Evolutionary conservation across 441 rosid genomes (phyloP).

Genomic region (Arabidopsis hybrid): DNA sequence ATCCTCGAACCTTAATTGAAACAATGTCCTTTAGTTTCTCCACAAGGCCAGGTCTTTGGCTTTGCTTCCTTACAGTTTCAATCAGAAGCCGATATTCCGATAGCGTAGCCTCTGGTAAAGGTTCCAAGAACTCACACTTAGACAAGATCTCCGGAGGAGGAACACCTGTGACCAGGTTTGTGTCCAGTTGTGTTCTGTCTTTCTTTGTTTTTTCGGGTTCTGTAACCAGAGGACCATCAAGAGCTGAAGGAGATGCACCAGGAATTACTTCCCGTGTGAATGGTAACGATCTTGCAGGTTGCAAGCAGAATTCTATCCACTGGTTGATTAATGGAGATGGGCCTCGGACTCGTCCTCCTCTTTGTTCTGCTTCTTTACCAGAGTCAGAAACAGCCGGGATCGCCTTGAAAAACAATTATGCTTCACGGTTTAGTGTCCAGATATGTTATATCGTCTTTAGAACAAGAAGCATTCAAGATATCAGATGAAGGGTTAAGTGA

Average conservation of each 20-base stretch:
- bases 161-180: conserved; percentile 76
- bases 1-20: conserved; percentile 27
- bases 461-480: neutral
- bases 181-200: conserved; percentile 69
- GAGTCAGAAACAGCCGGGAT: conserved; percentile 61
- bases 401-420: conserved; percentile 52
- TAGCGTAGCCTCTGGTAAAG: conserved; percentile 66
- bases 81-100: conserved; percentile 65
- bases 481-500: neutral
- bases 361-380: conserved; percentile 54
- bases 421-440: conserved; percentile 21
- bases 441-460: neutral
- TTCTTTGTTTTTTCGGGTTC: conserved; percentile 47
- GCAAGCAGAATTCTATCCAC: conserved; percentile 94
- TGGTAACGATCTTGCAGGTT: conserved; percentile 80
- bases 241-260: conserved; percentile 75
- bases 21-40: conserved; percentile 31
- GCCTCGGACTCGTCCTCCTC: conserved; percentile 85
- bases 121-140: conserved; percentile 86
- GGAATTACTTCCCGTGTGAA: conserved; percentile 79
- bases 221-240: conserved; percentile 47
- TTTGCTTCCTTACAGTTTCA: conserved; percentile 50
- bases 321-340: conserved; percentile 90
- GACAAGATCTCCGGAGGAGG: conserved; percentile 73
- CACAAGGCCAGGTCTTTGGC: conserved; percentile 23